Evolutionary conservation across 2,329 filamentous ascomycete genomes (phyloP).

Genomic region (Diplocarpon mali): DNA sequence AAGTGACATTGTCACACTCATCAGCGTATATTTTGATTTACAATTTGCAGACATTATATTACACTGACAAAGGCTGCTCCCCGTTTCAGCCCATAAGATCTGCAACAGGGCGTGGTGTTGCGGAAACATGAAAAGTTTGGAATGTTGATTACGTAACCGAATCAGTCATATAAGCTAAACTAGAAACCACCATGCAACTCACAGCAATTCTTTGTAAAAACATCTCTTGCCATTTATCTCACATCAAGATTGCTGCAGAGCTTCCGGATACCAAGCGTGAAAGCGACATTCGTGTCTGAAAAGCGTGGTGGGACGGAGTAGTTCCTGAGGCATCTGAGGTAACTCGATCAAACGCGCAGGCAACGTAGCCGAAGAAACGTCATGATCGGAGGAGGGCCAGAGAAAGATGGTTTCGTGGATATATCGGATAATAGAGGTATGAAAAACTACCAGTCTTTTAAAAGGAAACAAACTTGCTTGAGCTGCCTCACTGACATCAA

Average conservation of each 20-base stretch:
- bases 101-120: background rate
- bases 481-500: background rate
- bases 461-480: too few species aligned
- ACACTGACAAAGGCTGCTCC: too few species aligned
- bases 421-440: background rate
- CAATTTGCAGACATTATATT: too few species aligned
- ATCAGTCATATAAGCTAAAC: background rate
- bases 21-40: too few species aligned
- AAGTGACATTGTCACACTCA: too few species aligned
- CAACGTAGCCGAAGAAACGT: background rate
- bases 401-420: background rate
- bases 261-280: background rate
- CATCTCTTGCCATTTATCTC: background rate
- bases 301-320: background rate
- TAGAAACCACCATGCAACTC: background rate
- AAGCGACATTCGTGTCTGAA: background rate
- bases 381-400: constrained; percentile 2
- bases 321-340: background rate
- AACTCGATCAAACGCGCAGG: background rate
- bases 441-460: background rate
- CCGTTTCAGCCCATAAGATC: too few species aligned
- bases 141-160: background rate
- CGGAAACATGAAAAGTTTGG: background rate
- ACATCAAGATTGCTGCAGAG: background rate
- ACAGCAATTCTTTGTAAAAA: background rate